Base-by-base conservation (phyloP, 192 early-diverging fungal species). In the Chytriomyces sp. region DNA sequence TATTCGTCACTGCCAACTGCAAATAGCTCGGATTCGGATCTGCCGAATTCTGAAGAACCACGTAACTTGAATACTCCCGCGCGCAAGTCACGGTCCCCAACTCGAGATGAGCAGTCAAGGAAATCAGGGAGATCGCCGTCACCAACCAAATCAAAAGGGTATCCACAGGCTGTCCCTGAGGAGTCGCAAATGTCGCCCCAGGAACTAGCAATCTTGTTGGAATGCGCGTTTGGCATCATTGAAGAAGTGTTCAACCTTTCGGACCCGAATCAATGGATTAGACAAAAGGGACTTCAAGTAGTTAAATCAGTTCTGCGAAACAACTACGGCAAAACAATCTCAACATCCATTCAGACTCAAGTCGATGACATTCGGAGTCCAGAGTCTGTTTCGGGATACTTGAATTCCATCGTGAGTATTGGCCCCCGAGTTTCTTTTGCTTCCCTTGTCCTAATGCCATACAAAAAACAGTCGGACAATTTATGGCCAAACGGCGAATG, bases 161-260 rank as follows among this genome's bases (percentile, higher is more conserved):
- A 13, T 20, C 16, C 53, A 57, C 0, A 13, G 53, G 0, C 53
- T 13, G 16, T 66, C 43, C 45, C 67, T 18, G 61, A 5, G 46
- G 18, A 67, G 18, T 61, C 80, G 1, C 61, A 63, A 28, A 57
- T 82, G 45, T 73, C 81, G 5, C 49, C 68, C n/a, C 26, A 64
- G 23, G 85, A 86, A 24, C 69, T 83, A 16, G 79, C 83, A 16
- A 75, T 82, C 35, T 61, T 87, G 16, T 68, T 87, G 28, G 86
- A 87, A 46, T 80, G 81, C 53, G 50, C 80, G 3, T 83, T 87
- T 69, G 77, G 75, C 8, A 63, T 79, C n/a, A 80, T 87, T 28
- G 86, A 87, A 66, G 86, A 87, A 69, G 69, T 85, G 0, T 85
- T 87, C 62, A 61, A 73, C 9, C 76, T 84, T 16, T 77, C 77